Percentiles rank a stretch among this genome's conserved stretches.
Evolutionary conservation across 179 eudicot genomes (phyloP).

Genomic region (Actinidia arguta): DNA sequence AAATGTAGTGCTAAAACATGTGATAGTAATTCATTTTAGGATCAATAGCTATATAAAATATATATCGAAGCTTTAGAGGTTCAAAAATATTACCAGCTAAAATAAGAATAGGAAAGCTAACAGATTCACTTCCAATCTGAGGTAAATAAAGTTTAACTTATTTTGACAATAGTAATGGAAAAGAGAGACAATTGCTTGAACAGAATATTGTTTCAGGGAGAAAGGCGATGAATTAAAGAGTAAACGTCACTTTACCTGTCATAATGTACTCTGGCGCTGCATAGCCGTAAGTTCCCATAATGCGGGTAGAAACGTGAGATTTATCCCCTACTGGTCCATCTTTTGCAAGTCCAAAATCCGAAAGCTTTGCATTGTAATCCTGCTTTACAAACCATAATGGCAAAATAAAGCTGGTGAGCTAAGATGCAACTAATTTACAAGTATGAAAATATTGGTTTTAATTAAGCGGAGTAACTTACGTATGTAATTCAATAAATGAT

Average conservation of each 20-base stretch:
- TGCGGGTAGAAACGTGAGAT: constrained; percentile 92
- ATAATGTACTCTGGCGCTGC: constrained; percentile 95
- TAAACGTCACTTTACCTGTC: constrained; percentile 57
- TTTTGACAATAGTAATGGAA: not conserved
- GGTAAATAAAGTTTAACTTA: not conserved
- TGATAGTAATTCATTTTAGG: too few species aligned
- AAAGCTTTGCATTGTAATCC: constrained; percentile 92
- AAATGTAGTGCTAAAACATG: not conserved
- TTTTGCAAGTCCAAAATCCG: constrained; percentile 93
- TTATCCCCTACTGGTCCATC: constrained; percentile 96
- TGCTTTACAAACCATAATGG: constrained; percentile 25
- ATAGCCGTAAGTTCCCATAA: constrained; percentile 96
- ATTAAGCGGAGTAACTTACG: not conserved
- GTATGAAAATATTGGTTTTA: not conserved
- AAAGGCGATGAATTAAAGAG: not conserved
- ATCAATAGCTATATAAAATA: too few species aligned
- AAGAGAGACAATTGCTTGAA: not conserved
- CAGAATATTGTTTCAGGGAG: not conserved
- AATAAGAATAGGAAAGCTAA: not conserved
- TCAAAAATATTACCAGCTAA: too few species aligned
- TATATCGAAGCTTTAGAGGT: too few species aligned
- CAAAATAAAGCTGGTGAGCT: not conserved
- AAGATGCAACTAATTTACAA: not conserved
- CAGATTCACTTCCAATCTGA: not conserved
- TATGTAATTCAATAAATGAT: not conserved